Evolutionary conservation across 495 filamentous ascomycete species (phyloP).

Genomic region (Bryoglossum gracile): DNA sequence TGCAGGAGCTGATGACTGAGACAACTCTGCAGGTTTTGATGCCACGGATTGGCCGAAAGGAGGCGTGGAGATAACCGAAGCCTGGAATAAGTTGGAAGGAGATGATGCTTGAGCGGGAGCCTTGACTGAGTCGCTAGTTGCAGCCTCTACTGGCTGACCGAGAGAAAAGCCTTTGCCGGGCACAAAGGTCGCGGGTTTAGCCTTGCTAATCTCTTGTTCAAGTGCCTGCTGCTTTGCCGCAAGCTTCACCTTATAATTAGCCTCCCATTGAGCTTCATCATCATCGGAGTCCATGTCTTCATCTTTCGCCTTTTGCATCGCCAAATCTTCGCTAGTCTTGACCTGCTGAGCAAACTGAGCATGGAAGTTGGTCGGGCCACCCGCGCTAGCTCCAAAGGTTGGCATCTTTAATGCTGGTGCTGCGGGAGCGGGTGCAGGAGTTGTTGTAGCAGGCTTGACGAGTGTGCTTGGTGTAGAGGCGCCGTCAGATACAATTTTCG

Average conservation of each 20-base stretch:
- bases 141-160: conserved; percentile 18
- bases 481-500: conserved; percentile 9
- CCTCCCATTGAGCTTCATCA: conserved; percentile 44
- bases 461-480: conserved; percentile 13
- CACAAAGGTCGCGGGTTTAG: conserved; percentile 34
- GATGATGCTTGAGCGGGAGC: no score
- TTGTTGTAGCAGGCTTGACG: not conserved
- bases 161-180: conserved; percentile 39
- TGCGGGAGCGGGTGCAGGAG: not conserved
- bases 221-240: conserved; percentile 31
- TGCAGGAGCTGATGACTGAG: conserved; percentile 10
- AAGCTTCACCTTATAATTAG: conserved; percentile 38
- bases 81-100: no score
- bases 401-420: conserved; percentile 1
- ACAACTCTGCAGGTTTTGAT: no score
- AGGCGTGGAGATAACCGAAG: no score
- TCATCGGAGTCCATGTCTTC: conserved; percentile 52
- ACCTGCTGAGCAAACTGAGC: conserved; percentile 23
- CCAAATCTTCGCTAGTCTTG: conserved; percentile 26
- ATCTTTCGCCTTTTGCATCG: conserved; percentile 45
- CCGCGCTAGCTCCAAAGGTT: conserved; percentile 3
- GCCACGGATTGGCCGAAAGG: no score
- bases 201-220: conserved; percentile 22
- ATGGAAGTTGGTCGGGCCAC: conserved; percentile 24
- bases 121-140: not conserved